phyloP scores from a whole-genome alignment of 441 rosid species.

The Syzygium syzygioides region DNA sequence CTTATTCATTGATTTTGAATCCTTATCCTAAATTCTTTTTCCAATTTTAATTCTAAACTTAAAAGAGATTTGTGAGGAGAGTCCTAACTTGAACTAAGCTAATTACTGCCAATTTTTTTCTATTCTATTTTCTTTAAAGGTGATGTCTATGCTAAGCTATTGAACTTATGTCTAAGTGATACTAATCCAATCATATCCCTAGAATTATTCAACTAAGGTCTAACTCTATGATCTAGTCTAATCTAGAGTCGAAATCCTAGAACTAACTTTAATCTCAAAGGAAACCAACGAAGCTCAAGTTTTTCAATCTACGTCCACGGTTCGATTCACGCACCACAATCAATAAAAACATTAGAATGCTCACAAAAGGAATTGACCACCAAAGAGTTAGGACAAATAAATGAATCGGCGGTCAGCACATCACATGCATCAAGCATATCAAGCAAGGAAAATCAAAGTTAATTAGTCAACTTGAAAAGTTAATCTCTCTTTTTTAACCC shows the following conservation, averaged over 20 bases:
- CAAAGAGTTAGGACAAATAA: neutral
- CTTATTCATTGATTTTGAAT: neutral
- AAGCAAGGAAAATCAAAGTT: neutral
- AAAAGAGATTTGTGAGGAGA: neutral
- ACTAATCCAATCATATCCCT: neutral
- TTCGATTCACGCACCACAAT: too few species aligned
- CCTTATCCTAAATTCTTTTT: neutral
- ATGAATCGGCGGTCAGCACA: neutral
- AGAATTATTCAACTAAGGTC: neutral
- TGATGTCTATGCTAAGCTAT: neutral
- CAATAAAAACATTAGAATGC: too few species aligned
- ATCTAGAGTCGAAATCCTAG: neutral
- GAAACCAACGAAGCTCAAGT: neutral
- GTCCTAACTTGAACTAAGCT: neutral
- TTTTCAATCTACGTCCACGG: neutral
- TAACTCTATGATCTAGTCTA: neutral
- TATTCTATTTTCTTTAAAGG: neutral
- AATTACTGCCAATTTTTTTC: neutral
- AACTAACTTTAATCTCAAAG: neutral
- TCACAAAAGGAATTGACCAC: neutral
- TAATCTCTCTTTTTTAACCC: neutral
- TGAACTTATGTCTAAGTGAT: neutral
- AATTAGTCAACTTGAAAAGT: neutral
- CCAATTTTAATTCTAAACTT: neutral
- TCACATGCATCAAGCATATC: neutral